Base-by-base conservation (phyloP, 306 rosid genomes). In the Cyamopsis tetragonoloba region DNA sequence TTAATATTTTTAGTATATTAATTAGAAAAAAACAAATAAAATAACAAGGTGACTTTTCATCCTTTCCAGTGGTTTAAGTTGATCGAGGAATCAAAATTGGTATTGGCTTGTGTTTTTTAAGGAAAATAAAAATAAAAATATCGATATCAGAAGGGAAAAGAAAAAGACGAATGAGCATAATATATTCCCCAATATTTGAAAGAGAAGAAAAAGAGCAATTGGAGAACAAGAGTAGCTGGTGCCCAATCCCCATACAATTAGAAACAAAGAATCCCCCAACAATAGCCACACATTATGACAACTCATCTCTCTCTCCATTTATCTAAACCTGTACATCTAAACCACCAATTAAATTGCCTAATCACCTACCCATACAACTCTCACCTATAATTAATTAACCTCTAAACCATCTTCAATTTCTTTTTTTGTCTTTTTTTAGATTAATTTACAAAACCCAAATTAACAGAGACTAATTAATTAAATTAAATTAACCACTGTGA, bases 261-360 rank as follows among this genome's bases (percentile, higher is more conserved):
- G 34, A 35, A 77, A 77, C 81, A 75, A n/a, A 83, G 80, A 76
- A 79, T 77, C 78, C 75, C 70, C 62, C 70, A 64, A 51, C 57
- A n/a, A n/a, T n/a, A 23, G 54, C 79, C 56, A 43, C 38, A 51
- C 74, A 82, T 73, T 61, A 62, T 73, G 79, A 81, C 89, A 73
- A 57, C 70, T 73, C 85, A 71, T 61, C 66, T 49, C 20, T 49
- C 50, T 15, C 49, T 8, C 27, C 59, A 30, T 74, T 51, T 42
- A 62, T 75, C 76, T 46, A 76, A 73, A 27, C 31, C 67, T 78
- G 74, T 86, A 86, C 83, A 85, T 4, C 26, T 8, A 61, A 75
- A 41, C 64, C 70, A 30, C 23, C 44, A 73, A 82, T 62, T 86
- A 9, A 74, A 76, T 77, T 55, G 5, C 66, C 84, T 80, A 75